A percentile compares a stretch with the other conserved stretches of the same genome.
Conservation (phyloP, 352 stramenopile species). For the Phytophthora melonis region DNA sequence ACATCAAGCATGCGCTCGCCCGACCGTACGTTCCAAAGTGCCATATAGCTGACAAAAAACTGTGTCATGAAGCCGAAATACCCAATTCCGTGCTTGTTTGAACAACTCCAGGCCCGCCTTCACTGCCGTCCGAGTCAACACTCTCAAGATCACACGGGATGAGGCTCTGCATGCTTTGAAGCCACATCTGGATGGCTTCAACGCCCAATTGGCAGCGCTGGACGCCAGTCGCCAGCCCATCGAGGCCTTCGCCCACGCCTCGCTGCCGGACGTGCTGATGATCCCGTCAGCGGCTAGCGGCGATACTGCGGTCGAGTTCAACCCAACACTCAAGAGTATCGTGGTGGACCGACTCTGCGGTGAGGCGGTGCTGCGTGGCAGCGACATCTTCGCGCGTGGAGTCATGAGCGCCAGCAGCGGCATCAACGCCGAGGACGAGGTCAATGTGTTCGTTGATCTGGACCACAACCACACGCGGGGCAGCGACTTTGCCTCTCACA, state of each 20-base stretch:
- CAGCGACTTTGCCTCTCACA: conserved; percentile 73
- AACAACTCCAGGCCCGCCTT: conserved; percentile 55
- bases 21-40: conserved; percentile 23
- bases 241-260: conserved; percentile 46
- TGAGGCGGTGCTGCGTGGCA: conserved; percentile 94
- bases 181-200: conserved; percentile 61
- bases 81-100: neutral
- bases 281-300: conserved; percentile 64
- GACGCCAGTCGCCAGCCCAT: conserved; percentile 47
- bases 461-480: conserved; percentile 84
- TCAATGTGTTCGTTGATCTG: conserved; percentile 90
- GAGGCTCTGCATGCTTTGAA: conserved; percentile 61
- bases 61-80: conserved; percentile 5
- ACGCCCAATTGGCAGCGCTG: conserved; percentile 53
- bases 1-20: conserved; percentile 81
- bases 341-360: conserved; percentile 93
- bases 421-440: conserved; percentile 75
- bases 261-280: conserved; percentile 69
- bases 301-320: conserved; percentile 26
- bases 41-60: neutral
- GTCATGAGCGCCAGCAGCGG: conserved; percentile 92
- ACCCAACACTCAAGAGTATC: conserved; percentile 64
- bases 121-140: conserved; percentile 87
- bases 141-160: conserved; percentile 61
- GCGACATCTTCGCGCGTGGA: conserved; percentile 93